Percentiles rank a stretch among this genome's conserved stretches.
Conservation (phyloP, 2,329 filamentous ascomycete species). For the Botrytis medusae region DNA sequence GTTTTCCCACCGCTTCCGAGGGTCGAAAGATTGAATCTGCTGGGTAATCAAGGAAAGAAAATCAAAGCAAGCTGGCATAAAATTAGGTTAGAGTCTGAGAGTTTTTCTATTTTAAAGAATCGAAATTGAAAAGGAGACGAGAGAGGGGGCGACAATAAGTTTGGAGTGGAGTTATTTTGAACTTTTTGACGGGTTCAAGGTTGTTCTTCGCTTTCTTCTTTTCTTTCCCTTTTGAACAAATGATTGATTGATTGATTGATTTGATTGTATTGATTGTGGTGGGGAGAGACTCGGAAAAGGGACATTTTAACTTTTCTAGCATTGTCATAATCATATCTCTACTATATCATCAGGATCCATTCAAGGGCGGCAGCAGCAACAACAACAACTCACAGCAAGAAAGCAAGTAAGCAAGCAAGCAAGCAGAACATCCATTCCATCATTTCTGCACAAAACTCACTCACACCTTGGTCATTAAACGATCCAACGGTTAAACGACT, state of each 20-base stretch:
- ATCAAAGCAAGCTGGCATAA: conserved; percentile 3
- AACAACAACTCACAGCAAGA: neutral
- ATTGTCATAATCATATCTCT: neutral
- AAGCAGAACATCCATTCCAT: neutral
- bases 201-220: neutral
- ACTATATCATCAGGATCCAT: neutral
- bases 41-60: neutral
- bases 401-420: neutral
- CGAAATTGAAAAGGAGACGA: conserved; percentile 11
- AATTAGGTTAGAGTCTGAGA: neutral
- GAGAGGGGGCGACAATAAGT: neutral
- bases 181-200: conserved; percentile 12
- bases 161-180: conserved; percentile 1
- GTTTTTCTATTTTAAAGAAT: too few species aligned
- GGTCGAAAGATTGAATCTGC: neutral
- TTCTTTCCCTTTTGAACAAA: neutral
- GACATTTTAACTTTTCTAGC: neutral
- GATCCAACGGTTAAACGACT: conserved; percentile 11
- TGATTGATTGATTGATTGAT: neutral
- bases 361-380: neutral
- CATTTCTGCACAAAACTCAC: conserved; percentile 1
- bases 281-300: neutral
- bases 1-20: neutral
- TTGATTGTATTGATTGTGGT: neutral
- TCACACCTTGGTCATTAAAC: neutral